Conservation (phyloP, 1,284 basidiomycete species). For the Marasmius sp. region DNA sequence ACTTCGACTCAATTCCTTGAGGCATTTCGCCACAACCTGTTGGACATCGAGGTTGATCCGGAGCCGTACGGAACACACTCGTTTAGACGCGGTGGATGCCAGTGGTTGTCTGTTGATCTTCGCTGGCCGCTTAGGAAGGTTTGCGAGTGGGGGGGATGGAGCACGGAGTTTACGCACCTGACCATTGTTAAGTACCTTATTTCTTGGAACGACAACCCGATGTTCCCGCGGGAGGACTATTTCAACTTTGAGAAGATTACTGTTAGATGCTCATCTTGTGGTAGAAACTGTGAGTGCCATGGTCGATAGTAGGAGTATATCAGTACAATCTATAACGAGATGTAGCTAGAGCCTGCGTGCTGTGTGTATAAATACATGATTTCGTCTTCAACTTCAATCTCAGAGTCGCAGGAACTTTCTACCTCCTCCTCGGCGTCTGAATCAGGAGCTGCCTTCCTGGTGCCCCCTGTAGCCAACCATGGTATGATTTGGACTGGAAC, state of each 20-base stretch:
- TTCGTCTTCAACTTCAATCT: not conserved
- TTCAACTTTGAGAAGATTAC: conserved; percentile 26
- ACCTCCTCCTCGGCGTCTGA: not conserved
- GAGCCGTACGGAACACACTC: conserved; percentile 32
- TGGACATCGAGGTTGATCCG: conserved; percentile 30
- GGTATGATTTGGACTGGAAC: not conserved
- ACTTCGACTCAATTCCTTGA: conserved; percentile 30
- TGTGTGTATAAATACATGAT: not conserved
- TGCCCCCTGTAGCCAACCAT: not conserved
- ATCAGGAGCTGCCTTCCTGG: not conserved
- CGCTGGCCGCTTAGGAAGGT: conserved; percentile 25
- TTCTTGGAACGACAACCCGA: conserved; percentile 33
- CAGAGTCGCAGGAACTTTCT: not conserved
- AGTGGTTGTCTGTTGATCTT: conserved; percentile 24
- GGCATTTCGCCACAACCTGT: conserved; percentile 30
- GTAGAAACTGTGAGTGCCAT: conserved; percentile 28
- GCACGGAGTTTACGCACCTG: conserved; percentile 28
- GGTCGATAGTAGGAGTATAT: too few relatives aligned
- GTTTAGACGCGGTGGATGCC: conserved; percentile 27
- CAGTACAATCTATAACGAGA: not conserved
- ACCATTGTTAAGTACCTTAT: conserved; percentile 37
- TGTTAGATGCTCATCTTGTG: conserved; percentile 27
- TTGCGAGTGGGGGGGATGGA: conserved; percentile 40
- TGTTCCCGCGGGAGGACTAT: conserved; percentile 26
- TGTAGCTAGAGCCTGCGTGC: not conserved